A percentile compares a stretch with the other conserved stretches of the same genome.
phyloP scores from a whole-genome alignment of 208 protist genomes.

The Borovskyia barvae region DNA sequence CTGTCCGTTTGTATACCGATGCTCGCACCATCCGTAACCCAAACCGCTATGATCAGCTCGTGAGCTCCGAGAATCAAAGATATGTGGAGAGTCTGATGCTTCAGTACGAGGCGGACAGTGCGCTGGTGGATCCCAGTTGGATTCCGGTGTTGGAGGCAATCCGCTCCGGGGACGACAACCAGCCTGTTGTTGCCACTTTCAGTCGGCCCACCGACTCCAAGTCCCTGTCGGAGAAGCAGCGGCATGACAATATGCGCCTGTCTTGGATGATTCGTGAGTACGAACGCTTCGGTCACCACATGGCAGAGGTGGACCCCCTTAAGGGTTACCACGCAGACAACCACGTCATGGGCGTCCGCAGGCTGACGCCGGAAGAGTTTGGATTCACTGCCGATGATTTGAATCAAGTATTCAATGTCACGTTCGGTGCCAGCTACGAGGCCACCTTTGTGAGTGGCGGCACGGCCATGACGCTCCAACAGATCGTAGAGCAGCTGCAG shows the following conservation, averaged over 20 bases:
- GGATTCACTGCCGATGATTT: conserved; percentile 83
- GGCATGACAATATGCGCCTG: conserved; percentile 88
- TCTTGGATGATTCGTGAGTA: conserved; percentile 90
- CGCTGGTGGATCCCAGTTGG: conserved; percentile 81
- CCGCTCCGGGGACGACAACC: conserved; percentile 36
- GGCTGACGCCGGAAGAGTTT: conserved; percentile 68
- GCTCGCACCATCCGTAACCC: conserved; percentile 79
- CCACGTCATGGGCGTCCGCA: conserved; percentile 19
- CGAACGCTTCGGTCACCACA: conserved; percentile 81
- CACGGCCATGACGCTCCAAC: conserved; percentile 68
- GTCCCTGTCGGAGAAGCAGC: conserved; percentile 71
- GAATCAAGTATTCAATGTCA: conserved; percentile 76
- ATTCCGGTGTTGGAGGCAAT: conserved; percentile 78
- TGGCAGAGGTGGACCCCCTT: conserved; percentile 82
- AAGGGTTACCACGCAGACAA: conserved; percentile 17
- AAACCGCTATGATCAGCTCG: conserved; percentile 69
- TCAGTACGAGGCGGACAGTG: conserved; percentile 71
- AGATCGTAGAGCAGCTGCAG: conserved; percentile 72
- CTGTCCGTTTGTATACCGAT: conserved; percentile 62
- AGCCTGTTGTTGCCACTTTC: conserved; percentile 72
- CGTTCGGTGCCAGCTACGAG: conserved; percentile 71
- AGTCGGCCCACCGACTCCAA: conserved; percentile 59
- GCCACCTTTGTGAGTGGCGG: conserved; percentile 69
- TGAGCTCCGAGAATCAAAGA: conserved; percentile 62
- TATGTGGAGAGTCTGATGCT: conserved; percentile 81